These are phyloP conservation scores for Mycena sanguinolenta DNA, from an alignment of 768 basidiomycete species.

Conservation along the genomic window DNA sequence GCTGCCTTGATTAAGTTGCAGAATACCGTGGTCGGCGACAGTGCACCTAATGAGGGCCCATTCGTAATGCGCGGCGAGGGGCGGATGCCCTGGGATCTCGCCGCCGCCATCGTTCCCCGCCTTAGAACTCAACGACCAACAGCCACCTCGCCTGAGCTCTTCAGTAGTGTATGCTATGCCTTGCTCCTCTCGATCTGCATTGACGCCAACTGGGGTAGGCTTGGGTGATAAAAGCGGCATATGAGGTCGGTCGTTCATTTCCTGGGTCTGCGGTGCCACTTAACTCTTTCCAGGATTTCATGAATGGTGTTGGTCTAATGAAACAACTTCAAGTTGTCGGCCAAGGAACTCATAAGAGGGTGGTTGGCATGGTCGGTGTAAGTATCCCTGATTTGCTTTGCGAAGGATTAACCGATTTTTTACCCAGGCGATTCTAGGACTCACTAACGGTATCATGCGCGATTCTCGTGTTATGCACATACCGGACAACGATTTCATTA, in stretches of 20 bases:
- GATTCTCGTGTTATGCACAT: slow-evolving; percentile 39
- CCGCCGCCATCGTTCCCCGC: slow-evolving; percentile 21
- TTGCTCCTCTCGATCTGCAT: not conserved
- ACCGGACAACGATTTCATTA: slow-evolving; percentile 19
- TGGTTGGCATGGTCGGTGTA: slow-evolving; percentile 31
- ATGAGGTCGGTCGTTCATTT: slow-evolving; percentile 25
- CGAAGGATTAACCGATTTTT: not conserved
- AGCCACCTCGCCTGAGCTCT: not conserved
- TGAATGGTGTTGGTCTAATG: slow-evolving; percentile 28
- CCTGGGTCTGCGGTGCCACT: not conserved
- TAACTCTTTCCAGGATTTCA: slow-evolving; percentile 20
- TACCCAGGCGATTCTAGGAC: slow-evolving; percentile 22
- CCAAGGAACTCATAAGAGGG: not conserved
- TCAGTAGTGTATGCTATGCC: slow-evolving; percentile 21
- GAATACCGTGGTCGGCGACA: not conserved
- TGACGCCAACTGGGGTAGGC: slow-evolving; percentile 29
- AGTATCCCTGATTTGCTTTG: not conserved
- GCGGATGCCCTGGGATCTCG: slow-evolving; percentile 39
- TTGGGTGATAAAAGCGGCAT: slow-evolving; percentile 37
- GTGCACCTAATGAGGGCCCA: not conserved
- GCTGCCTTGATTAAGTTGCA: not conserved
- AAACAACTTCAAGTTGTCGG: not conserved
- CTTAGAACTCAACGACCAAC: slow-evolving; percentile 23
- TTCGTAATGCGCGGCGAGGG: slow-evolving; percentile 5
- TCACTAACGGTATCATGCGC: slow-evolving; percentile 37